Conservation (phyloP, 2,329 filamentous ascomycete species). For the Phaeosphaeria sp. region DNA sequence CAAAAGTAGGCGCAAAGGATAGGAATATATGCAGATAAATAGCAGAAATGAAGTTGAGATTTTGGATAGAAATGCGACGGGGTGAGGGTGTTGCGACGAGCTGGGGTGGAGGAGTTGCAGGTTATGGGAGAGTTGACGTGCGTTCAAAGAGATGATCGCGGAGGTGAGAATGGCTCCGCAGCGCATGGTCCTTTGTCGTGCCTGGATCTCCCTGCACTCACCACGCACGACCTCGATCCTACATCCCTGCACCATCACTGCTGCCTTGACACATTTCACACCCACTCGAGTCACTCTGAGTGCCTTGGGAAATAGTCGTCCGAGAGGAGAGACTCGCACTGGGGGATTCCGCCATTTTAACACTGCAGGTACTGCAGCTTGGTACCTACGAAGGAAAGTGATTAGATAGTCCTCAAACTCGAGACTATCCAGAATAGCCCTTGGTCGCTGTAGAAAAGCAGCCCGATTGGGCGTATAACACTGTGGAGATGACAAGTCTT, state of each 20-base stretch:
- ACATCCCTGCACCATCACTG: not conserved
- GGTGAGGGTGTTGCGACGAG: not conserved
- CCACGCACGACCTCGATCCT: not conserved
- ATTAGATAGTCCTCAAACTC: too few relatives aligned
- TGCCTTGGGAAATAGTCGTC: not conserved
- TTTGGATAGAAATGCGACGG: not conserved
- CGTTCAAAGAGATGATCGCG: slow-evolving; percentile 9
- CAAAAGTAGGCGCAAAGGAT: slow-evolving; percentile 1
- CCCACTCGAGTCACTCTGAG: not conserved
- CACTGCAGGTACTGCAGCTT: not conserved
- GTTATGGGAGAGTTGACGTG: not conserved
- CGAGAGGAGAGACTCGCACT: not conserved
- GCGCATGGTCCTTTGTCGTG: slow-evolving; percentile 1
- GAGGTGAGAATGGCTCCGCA: slow-evolving; percentile 12
- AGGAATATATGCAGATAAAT: not conserved
- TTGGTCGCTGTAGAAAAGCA: too few relatives aligned
- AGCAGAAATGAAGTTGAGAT: not conserved
- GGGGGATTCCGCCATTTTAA: too few relatives aligned
- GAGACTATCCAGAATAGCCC: too few relatives aligned
- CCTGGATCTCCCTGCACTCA: not conserved
- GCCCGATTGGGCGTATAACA: too few relatives aligned
- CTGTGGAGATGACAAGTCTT: too few relatives aligned
- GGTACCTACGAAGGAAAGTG: too few relatives aligned
- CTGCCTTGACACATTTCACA: not conserved
- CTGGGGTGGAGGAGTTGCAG: not conserved